Evolutionary conservation across 179 eudicot genomes (phyloP).

Genomic region (Silene vulgaris): DNA sequence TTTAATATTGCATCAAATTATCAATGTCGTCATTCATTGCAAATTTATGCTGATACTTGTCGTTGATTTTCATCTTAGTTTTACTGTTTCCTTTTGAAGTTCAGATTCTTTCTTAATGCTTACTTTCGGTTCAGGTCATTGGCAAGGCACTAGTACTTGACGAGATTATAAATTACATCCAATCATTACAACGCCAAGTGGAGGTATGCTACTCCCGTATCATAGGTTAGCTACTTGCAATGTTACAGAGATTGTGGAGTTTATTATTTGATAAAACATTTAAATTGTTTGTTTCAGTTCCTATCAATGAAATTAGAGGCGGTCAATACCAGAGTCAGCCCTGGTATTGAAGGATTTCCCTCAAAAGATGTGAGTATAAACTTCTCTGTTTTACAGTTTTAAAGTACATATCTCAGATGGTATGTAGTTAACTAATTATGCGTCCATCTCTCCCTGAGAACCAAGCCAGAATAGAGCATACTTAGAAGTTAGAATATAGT

Average conservation of each 20-base stretch:
- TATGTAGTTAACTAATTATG: not conserved
- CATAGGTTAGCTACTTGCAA: not conserved
- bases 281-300: conserved; percentile 50
- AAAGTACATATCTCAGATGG: not conserved
- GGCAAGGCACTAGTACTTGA: conserved; percentile 96
- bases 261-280: conserved; percentile 12
- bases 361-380: conserved; percentile 70
- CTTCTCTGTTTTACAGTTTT: not conserved
- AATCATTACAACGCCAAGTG: conserved; percentile 90
- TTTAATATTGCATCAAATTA: not conserved
- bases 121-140: conserved; percentile 59
- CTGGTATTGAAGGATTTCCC: conserved; percentile 66
- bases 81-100: not conserved
- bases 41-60: too few relatives aligned
- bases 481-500: too few relatives aligned
- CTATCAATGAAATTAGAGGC: conserved; percentile 98
- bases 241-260: not conserved
- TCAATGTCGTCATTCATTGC: not conserved
- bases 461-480: too few relatives aligned
- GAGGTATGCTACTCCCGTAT: conserved; percentile 47
- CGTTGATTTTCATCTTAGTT: not conserved
- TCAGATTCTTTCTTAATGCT: not conserved
- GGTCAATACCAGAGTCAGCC: conserved; percentile 60
- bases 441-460: too few relatives aligned
- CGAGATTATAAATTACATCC: conserved; percentile 93